Evolutionary conservation across 2,329 filamentous ascomycete species (phyloP).

Genomic region (Sarocladium kiliense): DNA sequence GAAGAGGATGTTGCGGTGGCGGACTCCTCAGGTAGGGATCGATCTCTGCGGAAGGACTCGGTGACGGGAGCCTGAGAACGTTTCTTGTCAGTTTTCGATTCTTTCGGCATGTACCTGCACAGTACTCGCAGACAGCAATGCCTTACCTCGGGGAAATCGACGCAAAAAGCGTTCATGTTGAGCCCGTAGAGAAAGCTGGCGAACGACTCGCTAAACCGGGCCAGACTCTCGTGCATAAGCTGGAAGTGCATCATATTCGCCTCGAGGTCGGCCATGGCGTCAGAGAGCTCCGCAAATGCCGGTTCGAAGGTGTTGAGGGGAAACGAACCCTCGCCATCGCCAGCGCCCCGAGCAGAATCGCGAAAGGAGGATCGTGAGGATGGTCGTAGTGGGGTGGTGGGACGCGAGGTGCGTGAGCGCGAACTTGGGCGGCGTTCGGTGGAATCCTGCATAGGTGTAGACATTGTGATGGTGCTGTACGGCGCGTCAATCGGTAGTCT

Average conservation of each 20-base stretch:
- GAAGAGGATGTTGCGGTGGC: slow-evolving; percentile 13
- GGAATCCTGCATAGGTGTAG: slow-evolving; percentile 20
- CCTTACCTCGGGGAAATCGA: slow-evolving; percentile 86
- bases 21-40: slow-evolving; percentile 48
- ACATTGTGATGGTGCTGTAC: slow-evolving; percentile 16
- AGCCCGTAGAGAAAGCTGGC: slow-evolving; percentile 91
- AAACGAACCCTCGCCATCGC: slow-evolving; percentile 48
- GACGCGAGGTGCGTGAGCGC: slow-evolving; percentile 63
- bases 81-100: background rate
- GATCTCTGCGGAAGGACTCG: slow-evolving; percentile 72
- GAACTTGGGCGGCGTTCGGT: slow-evolving; percentile 47
- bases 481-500: background rate
- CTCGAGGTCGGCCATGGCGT: slow-evolving; percentile 92
- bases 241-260: slow-evolving; percentile 97
- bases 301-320: slow-evolving; percentile 83
- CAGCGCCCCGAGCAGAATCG: slow-evolving; percentile 59
- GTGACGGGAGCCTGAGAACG: slow-evolving; percentile 69
- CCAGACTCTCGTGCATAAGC: slow-evolving; percentile 90
- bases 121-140: background rate
- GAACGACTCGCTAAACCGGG: slow-evolving; percentile 93
- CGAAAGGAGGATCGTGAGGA: slow-evolving; percentile 86
- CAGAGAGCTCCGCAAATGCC: slow-evolving; percentile 86
- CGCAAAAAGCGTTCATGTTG: slow-evolving; percentile 99
- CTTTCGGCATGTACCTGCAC: background rate
- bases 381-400: slow-evolving; percentile 86